Base-by-base conservation (phyloP, 805 yeast genomes). In the Kazachstania bromeliacearum region DNA sequence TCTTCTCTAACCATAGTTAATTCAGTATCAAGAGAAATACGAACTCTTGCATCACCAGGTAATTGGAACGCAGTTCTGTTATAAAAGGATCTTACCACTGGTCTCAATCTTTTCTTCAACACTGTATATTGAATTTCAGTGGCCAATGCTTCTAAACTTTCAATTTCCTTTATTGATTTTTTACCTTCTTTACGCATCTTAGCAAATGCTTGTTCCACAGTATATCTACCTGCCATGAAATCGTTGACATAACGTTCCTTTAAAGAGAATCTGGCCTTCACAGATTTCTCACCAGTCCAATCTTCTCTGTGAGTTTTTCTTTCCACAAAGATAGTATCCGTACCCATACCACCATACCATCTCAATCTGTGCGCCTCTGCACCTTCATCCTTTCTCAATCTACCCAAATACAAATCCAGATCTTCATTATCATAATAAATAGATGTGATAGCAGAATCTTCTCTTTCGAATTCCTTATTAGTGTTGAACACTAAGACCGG, bases 221-320 rank as follows among this genome's bases (percentile, higher is more conserved):
- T 84, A 57, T 73, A 87, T 34, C 75, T 75, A 47, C 98, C 99
- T 24, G 66, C 63, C 64, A 89, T 59, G 59, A 85, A 92, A 34
- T 77, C 75, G 56, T 92, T 92, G 34, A 89, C 87, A 54, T 85
- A 73, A 59, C 81, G 85, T 59, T 92, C 98, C 60, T 88, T 92
- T 47, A 92, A 64, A 15, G 89, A 79, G 63, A 92, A 92, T 59
- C 98, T 75, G 4, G 97, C 97, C 64, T 92, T 92, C 46, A 92
- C 98, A n/a, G 96, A 85, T 63, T 89, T 89, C 61, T 92, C 98
- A 50, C 99, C 99, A 3, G 99, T 92, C 98, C 98, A 89, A 67
- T 92, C 99, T 62, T 92, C 98, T 62, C 98, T 75, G 58, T 92
- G 98, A 5, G 99, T 92, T 62, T 92, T 92, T 62, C 98, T 76